Base-by-base conservation (phyloP, 2,329 filamentous ascomycete species). In the Alternaria ventricosa region DNA sequence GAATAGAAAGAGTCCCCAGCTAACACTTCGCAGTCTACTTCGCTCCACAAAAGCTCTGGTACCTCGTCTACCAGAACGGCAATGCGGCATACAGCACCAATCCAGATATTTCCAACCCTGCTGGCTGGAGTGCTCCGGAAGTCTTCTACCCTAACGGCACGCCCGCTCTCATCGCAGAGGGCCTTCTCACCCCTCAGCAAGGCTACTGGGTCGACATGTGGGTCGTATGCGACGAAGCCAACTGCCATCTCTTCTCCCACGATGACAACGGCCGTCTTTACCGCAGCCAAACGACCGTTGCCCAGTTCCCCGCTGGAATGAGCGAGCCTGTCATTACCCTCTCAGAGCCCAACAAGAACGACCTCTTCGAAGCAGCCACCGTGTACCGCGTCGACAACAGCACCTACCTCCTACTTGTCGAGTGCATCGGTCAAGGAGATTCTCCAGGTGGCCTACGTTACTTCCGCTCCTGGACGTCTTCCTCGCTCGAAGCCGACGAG, bases 151-250 rank as follows among this genome's bases (percentile, higher is more conserved):
- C 67, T 15, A 69, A 61, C 47, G 70, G 70, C 28, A 75, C 69
- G 9, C 80, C 81, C 1, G 57, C 61, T 9, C 75, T 76, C 44
- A 78, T 82, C 57, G 62, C 66, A 3, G 50, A 75, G 6, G 77
- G 79, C 49, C 74, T 81, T 11, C 20, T 54, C 15, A 57, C 22
- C 20, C 62, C 61, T 15, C 74, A 72, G n/a, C 59, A 64, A 7
- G 80, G 80, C 8, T 80, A 80, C 67, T 83, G 81, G 80, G 79
- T 82, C 12, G 81, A 82, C 66, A 82, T 82, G 80, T 82, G 80
- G 79, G 76, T 81, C 23, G 80, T 83, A 54, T 83, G 80, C 71
- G 80, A 82, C 66, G 56, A 63, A 3, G 33, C 55, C 1, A 68
- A 74, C 61, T 82, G 80, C 68, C 75, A 82, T 62, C 75, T 82